Base-by-base conservation (phyloP, 1,284 basidiomycete species). In the Microbotryum scabiosae region DNA sequence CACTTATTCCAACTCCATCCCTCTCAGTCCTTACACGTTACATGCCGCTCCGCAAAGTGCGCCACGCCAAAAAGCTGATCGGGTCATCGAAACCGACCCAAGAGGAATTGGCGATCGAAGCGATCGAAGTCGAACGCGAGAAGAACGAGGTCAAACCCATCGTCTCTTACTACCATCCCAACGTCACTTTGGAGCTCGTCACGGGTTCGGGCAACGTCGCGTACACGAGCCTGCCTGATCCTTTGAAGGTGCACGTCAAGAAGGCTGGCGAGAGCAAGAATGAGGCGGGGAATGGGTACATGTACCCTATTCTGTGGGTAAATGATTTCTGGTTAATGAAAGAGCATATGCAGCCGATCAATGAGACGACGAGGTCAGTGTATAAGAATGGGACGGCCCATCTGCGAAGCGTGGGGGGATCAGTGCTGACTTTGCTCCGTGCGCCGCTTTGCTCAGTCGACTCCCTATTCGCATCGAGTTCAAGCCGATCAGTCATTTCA, bases 141-240 rank as follows among this genome's bases (percentile, higher is more conserved):
- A 46, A 28, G 45, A 49, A 58, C 20, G 59, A 55, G 50, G 30
- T 62, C 49, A 57, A 58, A 41, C 64, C 64, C 18, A 76, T 81
- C 67, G 80, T 86, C 46, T 85, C 88, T 4, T 88, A 92, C 76
- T 98, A 91, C 88, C 84, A 90, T 28, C 71, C 86, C 81, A 97
- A 97, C 74, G 73, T 97, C 23, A 97, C 93, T 0, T 75, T 98
- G 44, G 87, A 87, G 10, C 77, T 97, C 49, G 79, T 97, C 49
- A 86, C 86, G n/a, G 86, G 90, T 68, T 78, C 78, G 20, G 69
- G 78, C 2, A 72, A 77, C 0, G 67, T 94, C 43, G 81, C 84
- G 26, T 79, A 83, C 61, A 73, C 74, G 5, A 78, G 82, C 60
- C 73, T 92, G 7, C 82, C 88, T 0, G 82, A 85, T 3, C 82